phyloP scores from a whole-genome alignment of 192 early-diverging fungal genomes.

The Funneliformis mosseae region DNA sequence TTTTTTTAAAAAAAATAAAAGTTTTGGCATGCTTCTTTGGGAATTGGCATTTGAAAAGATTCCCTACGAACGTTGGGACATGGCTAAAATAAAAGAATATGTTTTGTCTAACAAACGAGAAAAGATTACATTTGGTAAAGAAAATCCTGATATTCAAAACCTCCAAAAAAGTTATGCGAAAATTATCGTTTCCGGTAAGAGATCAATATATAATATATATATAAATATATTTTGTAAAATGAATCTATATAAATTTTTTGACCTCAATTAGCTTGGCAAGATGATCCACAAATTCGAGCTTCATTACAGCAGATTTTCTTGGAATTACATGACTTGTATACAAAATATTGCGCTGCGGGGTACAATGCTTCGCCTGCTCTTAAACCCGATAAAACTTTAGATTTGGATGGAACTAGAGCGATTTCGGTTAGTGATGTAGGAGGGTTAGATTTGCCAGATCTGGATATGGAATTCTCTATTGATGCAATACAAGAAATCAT shows the following conservation, averaged over 20 bases:
- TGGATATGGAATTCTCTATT: not conserved
- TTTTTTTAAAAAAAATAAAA: not conserved
- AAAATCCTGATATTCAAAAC: not conserved
- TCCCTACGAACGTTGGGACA: not conserved
- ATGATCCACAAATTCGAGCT: not conserved
- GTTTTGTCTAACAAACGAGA: not conserved
- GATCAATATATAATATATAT: not conserved
- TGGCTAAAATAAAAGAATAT: slow-evolving; percentile 11
- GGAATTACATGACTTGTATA: not conserved
- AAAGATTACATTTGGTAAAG: not conserved
- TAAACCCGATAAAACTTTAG: not conserved
- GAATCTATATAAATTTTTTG: not conserved
- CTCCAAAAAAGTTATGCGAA: not conserved
- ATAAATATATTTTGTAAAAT: not conserved
- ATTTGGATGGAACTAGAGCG: not conserved
- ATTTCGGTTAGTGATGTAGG: not conserved
- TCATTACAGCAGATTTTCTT: not conserved
- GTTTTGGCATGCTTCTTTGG: slow-evolving; percentile 18
- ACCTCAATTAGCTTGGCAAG: not conserved
- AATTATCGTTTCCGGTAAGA: not conserved
- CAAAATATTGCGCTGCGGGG: not conserved
- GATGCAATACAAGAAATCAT: no score
- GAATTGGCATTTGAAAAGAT: slow-evolving; percentile 5
- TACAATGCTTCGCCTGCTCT: not conserved
- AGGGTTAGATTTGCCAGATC: not conserved